These are phyloP conservation scores for Penicillium odoratum DNA, from an alignment of 495 filamentous ascomycete genomes.

Conservation along the genomic window DNA sequence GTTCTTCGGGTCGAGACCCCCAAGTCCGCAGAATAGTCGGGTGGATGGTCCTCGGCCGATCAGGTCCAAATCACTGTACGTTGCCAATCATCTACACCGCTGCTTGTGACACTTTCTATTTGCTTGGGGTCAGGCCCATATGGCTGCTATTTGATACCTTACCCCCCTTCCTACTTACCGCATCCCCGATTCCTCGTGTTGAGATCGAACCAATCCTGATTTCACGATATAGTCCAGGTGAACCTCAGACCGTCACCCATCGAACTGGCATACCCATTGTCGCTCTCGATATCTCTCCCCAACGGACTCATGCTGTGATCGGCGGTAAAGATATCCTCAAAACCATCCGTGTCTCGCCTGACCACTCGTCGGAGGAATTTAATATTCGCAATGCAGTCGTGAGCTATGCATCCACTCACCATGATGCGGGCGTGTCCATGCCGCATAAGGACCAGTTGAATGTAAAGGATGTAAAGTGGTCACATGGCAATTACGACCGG, in stretches of 20 bases:
- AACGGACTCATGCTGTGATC: constrained; percentile 73
- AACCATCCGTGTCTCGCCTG: constrained; percentile 70
- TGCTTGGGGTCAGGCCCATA: not conserved
- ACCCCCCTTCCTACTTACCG: constrained; percentile 5
- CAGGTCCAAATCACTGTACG: constrained; percentile 46
- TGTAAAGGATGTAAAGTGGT: constrained; percentile 84
- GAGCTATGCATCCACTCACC: constrained; percentile 64
- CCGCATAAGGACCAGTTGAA: constrained; percentile 71
- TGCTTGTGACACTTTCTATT: constrained; percentile 9
- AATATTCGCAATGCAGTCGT: constrained; percentile 78
- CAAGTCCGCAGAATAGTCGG: constrained; percentile 48
- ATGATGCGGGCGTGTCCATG: constrained; percentile 51
- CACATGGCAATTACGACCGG: constrained; percentile 61
- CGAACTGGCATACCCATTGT: constrained; percentile 70
- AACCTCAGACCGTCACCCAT: constrained; percentile 73
- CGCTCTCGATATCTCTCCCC: constrained; percentile 75
- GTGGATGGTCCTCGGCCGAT: constrained; percentile 40
- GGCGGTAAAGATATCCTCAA: constrained; percentile 84
- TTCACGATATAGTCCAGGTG: constrained; percentile 50
- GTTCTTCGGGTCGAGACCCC: constrained; percentile 55
- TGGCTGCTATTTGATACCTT: constrained; percentile 7
- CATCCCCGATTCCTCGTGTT: constrained; percentile 3
- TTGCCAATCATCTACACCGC: constrained; percentile 30
- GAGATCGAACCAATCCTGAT: constrained; percentile 23
- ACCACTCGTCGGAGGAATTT: constrained; percentile 70